Conservation (phyloP, 768 basidiomycete genomes). For the Lentinula sp. region DNA sequence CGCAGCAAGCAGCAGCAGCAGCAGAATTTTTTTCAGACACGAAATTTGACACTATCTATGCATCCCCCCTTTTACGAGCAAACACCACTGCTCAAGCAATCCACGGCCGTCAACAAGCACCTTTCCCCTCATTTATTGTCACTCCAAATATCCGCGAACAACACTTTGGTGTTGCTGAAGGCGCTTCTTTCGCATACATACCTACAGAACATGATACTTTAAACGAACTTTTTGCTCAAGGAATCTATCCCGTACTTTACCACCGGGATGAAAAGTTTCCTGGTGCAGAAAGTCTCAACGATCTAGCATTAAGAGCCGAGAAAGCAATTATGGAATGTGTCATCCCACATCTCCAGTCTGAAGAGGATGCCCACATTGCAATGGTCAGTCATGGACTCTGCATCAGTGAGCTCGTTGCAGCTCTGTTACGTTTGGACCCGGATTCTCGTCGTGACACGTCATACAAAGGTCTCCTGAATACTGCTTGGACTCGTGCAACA, state of each 20-base stretch:
- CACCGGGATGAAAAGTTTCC: constrained; percentile 51
- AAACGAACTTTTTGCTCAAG: constrained; percentile 41
- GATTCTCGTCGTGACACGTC: constrained; percentile 30
- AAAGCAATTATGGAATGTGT: constrained; percentile 47
- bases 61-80: constrained; percentile 65
- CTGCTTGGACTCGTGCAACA: constrained; percentile 65
- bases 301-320: constrained; percentile 51
- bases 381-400: constrained; percentile 73
- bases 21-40: constrained; percentile 46
- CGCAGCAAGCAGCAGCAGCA: constrained; percentile 56
- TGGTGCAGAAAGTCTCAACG: constrained; percentile 61
- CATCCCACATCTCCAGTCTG: constrained; percentile 45
- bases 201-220: constrained; percentile 24
- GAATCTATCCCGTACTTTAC: constrained; percentile 48
- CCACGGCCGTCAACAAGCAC: constrained; percentile 40
- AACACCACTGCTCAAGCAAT: constrained; percentile 56
- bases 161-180: constrained; percentile 68
- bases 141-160: constrained; percentile 63
- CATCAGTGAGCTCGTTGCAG: constrained; percentile 55
- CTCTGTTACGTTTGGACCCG: constrained; percentile 46
- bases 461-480: constrained; percentile 54
- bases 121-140: constrained; percentile 48
- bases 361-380: constrained; percentile 45
- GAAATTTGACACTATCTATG: constrained; percentile 51
- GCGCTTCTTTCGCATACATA: constrained; percentile 39